Evolutionary conservation across 1,284 basidiomycete genomes (phyloP), one percentile per base, ranked within the genome.

Genomic region (Ganoderma boninense): DNA sequence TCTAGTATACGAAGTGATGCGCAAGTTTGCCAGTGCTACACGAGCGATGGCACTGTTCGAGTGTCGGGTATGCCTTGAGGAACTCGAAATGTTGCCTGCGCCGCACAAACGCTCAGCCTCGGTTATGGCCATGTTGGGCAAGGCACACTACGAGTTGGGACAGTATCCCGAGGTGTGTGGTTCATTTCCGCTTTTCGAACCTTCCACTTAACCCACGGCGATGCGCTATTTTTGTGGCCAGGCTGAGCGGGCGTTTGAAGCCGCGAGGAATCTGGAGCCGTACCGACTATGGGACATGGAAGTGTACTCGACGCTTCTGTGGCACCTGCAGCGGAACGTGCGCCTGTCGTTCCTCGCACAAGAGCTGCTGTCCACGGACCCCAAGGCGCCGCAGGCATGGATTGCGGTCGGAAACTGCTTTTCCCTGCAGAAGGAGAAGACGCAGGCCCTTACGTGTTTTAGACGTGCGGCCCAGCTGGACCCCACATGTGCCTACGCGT

Each of bases 401-500:
- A 97, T 98, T 73, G 94, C 96, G 0, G 90, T 95, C 20, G 97
- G 97, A 64, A 98, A 98, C 83, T 85, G 94, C 74, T 98, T 98
- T 81, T 97, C 95, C 6, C 82, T 97, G 74, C 92, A 96, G 80
- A 95, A 95, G 80, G 96, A 98, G 77, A 93, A 95, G 76, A 86
- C 92, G 63, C 94, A 97, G 77, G 97, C 97, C 14, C 84, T 97
- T 82, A 91, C 94, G 78, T 97, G 96, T 84, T 98, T 98, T 83
- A 88, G 92, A 69, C 90, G 97, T 69, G 97, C 97, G 59, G 89
- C 92, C 26, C 91, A 95, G 80, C 82, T 97, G 77, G 95, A 96
- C 79, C 90, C 94, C 11, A 86, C 87, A 11, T 96, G 93, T 82
- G 94, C 95, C 69, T 97, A 98, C 80, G 95, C 96, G 69, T 97